Conservation (phyloP, 164 flowering plant species). For the Cinnamomum micranthum region DNA sequence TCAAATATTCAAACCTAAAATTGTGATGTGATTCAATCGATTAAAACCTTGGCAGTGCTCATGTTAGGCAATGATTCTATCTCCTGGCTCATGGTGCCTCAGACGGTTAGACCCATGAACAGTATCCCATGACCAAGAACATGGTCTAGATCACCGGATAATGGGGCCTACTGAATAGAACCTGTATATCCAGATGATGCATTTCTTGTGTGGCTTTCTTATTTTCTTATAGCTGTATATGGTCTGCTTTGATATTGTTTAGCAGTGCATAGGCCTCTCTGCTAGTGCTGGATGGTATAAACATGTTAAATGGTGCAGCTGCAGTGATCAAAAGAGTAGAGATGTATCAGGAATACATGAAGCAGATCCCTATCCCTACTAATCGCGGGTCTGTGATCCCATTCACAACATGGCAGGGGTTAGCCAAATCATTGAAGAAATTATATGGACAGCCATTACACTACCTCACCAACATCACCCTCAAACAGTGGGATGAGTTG, state of each 20-base stretch:
- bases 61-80: too few species aligned
- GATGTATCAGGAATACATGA: slow-evolving; percentile 91
- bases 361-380: slow-evolving; percentile 56
- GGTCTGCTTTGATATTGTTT: background rate
- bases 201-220: background rate
- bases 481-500: slow-evolving; percentile 66
- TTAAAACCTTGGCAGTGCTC: too few species aligned
- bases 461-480: slow-evolving; percentile 68
- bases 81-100: background rate
- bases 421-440: slow-evolving; percentile 65
- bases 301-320: slow-evolving; percentile 37
- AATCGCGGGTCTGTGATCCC: slow-evolving; percentile 61
- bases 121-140: background rate
- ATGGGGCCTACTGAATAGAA: background rate
- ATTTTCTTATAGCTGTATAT: background rate
- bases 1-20: too few species aligned
- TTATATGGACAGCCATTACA: slow-evolving; percentile 85
- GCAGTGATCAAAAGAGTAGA: slow-evolving; percentile 49
- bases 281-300: slow-evolving; percentile 7
- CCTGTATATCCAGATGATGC: background rate
- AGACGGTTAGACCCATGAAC: background rate
- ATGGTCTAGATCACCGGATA: background rate
- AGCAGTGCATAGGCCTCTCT: background rate
- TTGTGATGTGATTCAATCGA: too few species aligned
- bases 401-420: slow-evolving; percentile 65